A percentile compares a stretch with the other conserved stretches of the same genome.
These are phyloP conservation scores for Lablab purpureus DNA, from an alignment of 306 rosid genomes.

Conservation along the genomic window DNA sequence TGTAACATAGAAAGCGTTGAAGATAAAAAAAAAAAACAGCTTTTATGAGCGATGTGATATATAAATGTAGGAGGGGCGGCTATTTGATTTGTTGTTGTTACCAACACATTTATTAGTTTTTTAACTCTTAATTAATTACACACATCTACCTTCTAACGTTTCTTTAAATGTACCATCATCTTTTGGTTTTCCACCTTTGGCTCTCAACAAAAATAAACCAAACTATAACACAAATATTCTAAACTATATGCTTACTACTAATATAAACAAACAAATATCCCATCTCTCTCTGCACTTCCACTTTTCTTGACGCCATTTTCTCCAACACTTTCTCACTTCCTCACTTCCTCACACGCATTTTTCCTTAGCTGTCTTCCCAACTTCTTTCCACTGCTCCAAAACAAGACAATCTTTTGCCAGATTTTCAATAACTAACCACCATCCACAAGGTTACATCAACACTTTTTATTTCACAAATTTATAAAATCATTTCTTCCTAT, in stretches of 20 bases:
- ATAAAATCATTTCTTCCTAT: no score
- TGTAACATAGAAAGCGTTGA: background rate
- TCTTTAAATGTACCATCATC: slow-evolving; percentile 40
- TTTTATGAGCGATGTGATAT: slow-evolving; percentile 36
- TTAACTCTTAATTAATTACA: slow-evolving; percentile 40
- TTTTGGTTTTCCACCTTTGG: slow-evolving; percentile 35
- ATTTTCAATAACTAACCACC: background rate
- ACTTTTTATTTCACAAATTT: no score
- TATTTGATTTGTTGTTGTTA: slow-evolving; percentile 41
- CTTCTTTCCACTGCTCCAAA: background rate
- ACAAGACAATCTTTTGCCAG: background rate
- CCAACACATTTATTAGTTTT: slow-evolving; percentile 47
- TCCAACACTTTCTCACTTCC: slow-evolving; percentile 15
- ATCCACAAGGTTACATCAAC: background rate
- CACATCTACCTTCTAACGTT: slow-evolving; percentile 44
- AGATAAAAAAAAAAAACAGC: slow-evolving; percentile 36
- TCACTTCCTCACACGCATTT: background rate
- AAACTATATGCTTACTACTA: background rate
- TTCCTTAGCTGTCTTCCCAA: background rate
- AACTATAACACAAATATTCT: background rate
- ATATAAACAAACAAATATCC: background rate
- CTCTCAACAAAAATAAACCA: slow-evolving; percentile 1
- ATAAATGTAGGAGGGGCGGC: slow-evolving; percentile 43
- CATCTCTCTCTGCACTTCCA: background rate
- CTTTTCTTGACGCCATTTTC: slow-evolving; percentile 26